A percentile compares a stretch with the other conserved stretches of the same genome.
Conservation (phyloP, 2,329 filamentous ascomycete species). For the Ilyonectria sp. region DNA sequence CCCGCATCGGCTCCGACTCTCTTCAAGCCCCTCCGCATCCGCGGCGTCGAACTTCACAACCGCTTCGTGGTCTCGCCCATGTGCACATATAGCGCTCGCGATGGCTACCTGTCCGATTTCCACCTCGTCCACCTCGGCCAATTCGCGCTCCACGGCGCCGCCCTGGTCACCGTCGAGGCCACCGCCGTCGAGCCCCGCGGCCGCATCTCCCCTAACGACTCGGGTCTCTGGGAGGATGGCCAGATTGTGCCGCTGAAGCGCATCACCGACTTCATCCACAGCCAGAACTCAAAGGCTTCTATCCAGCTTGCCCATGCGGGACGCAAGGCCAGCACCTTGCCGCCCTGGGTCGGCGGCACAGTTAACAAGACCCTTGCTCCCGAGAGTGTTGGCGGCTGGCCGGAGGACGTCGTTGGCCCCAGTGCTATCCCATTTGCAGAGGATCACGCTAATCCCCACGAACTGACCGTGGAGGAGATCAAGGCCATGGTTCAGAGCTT, state of each 20-base stretch:
- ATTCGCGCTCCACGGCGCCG: slow-evolving; percentile 82
- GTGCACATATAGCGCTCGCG: slow-evolving; percentile 71
- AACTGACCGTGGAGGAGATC: slow-evolving; percentile 79
- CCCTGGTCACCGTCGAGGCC: slow-evolving; percentile 83
- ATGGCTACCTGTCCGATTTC: slow-evolving; percentile 83
- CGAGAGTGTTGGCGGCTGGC: slow-evolving; percentile 69
- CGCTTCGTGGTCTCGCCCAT: slow-evolving; percentile 73
- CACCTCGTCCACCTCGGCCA: slow-evolving; percentile 88
- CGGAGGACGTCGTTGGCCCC: slow-evolving; percentile 67
- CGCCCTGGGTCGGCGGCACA: slow-evolving; percentile 72
- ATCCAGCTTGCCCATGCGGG: slow-evolving; percentile 90
- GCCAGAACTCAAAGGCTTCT: slow-evolving; percentile 81
- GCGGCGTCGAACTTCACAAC: slow-evolving; percentile 68
- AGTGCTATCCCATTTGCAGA: slow-evolving; percentile 72
- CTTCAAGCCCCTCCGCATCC: slow-evolving; percentile 70
- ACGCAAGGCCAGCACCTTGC: slow-evolving; percentile 73
- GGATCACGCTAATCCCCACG: slow-evolving; percentile 73
- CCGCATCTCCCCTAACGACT: slow-evolving; percentile 85
- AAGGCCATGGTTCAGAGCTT: slow-evolving; percentile 74
- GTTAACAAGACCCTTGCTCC: slow-evolving; percentile 68
- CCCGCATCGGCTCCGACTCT: slow-evolving; percentile 63
- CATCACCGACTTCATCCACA: slow-evolving; percentile 84
- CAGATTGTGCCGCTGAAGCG: slow-evolving; percentile 81
- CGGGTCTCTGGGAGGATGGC: slow-evolving; percentile 86
- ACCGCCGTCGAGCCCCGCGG: slow-evolving; percentile 83